Percentiles rank a stretch among this genome's conserved stretches.
These are phyloP conservation scores for Stachybotrys chlorohalonatus DNA, from an alignment of 2,329 filamentous ascomycete genomes.

Conservation along the genomic window DNA sequence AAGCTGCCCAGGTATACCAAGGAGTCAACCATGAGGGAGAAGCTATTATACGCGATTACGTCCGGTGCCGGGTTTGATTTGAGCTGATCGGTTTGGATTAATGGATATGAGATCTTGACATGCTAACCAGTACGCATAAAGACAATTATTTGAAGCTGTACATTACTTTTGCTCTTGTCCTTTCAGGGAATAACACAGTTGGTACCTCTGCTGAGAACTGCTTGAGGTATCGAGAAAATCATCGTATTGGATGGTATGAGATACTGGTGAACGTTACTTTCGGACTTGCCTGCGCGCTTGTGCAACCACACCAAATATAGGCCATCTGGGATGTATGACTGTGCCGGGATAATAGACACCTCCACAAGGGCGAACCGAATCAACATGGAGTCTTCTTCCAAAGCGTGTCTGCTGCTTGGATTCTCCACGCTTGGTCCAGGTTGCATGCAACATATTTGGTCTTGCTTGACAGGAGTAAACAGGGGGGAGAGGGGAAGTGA, in stretches of 20 bases:
- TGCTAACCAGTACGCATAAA: too few species aligned
- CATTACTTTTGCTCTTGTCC: slow-evolving; percentile 27
- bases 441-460: too few species aligned
- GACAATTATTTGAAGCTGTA: neutral
- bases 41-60: slow-evolving; percentile 82
- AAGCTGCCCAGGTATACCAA: slow-evolving; percentile 79
- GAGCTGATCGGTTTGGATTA: slow-evolving; percentile 30
- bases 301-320: too few species aligned
- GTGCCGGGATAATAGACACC: too few species aligned
- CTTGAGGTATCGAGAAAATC: slow-evolving; percentile 56
- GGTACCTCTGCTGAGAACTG: slow-evolving; percentile 34
- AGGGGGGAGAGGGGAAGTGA: too few species aligned
- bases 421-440: too few species aligned
- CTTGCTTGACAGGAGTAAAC: too few species aligned
- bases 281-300: too few species aligned
- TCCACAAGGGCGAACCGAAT: too few species aligned
- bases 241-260: slow-evolving; percentile 88
- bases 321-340: too few species aligned
- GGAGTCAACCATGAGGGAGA: slow-evolving; percentile 58
- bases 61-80: slow-evolving; percentile 90
- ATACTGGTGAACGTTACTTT: slow-evolving; percentile 58
- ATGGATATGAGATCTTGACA: neutral
- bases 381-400: too few species aligned
- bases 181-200: slow-evolving; percentile 44
- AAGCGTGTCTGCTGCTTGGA: too few species aligned